Evolutionary conservation across 202 grass and related monocot genomes (phyloP).

Genomic region (Musa balbisiana): DNA sequence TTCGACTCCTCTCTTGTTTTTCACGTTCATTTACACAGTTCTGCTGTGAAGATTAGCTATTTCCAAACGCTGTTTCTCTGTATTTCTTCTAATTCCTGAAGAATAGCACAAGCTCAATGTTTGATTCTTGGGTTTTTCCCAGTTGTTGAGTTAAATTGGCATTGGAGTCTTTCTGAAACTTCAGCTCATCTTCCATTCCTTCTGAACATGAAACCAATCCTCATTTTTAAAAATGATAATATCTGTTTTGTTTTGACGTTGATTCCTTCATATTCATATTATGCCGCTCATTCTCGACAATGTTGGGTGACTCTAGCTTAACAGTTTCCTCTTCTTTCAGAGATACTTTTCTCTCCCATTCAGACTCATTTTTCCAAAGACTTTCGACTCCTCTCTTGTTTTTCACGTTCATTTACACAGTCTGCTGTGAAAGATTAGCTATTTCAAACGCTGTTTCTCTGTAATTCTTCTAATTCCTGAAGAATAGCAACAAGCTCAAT

Average conservation of each 20-base stretch:
- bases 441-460: constrained; percentile 59
- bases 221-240: constrained; percentile 30
- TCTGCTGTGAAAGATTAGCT: constrained; percentile 34
- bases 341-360: constrained; percentile 44
- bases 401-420: constrained; percentile 26
- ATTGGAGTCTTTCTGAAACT: constrained; percentile 73
- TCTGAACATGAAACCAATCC: constrained; percentile 26
- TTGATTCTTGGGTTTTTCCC: constrained; percentile 73
- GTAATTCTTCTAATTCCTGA: constrained; percentile 83
- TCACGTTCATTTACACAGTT: constrained; percentile 30
- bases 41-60: constrained; percentile 38
- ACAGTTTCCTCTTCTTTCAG: constrained; percentile 67
- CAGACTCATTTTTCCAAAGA: constrained; percentile 28
- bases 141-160: constrained; percentile 57
- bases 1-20: constrained; percentile 25
- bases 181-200: constrained; percentile 55
- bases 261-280: constrained; percentile 32
- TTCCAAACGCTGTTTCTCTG: constrained; percentile 54
- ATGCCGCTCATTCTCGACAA: constrained; percentile 28
- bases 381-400: constrained; percentile 26
- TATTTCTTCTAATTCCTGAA: constrained; percentile 87
- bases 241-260: constrained; percentile 33
- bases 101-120: constrained; percentile 78
- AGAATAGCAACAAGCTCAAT: constrained; percentile 80
- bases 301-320: constrained; percentile 47